These are phyloP conservation scores for Mitragyna speciosa DNA, from an alignment of 257 asterid genomes.

Conservation along the genomic window DNA sequence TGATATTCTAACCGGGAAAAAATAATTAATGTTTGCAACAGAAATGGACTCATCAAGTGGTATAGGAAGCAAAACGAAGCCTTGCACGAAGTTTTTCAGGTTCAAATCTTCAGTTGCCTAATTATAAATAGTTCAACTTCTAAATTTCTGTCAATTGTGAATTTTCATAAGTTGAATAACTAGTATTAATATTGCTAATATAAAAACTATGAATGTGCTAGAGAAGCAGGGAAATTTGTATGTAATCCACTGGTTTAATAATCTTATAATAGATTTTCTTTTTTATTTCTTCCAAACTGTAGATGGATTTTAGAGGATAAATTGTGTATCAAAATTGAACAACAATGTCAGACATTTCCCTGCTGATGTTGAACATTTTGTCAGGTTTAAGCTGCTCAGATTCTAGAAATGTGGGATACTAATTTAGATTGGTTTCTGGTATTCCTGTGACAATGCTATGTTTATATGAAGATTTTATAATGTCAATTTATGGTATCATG, in stretches of 20 bases:
- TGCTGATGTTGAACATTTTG: not conserved
- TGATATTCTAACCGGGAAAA: slow-evolving; percentile 55
- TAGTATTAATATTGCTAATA: slow-evolving; percentile 1
- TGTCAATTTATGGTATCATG: too few species aligned
- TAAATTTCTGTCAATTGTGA: slow-evolving; percentile 6
- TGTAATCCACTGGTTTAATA: not conserved
- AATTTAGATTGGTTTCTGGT: not conserved
- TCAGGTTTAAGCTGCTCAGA: slow-evolving; percentile 16
- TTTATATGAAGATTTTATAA: too few species aligned
- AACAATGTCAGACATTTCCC: not conserved
- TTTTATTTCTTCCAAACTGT: not conserved
- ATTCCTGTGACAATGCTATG: not conserved
- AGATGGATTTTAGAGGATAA: not conserved
- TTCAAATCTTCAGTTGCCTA: slow-evolving; percentile 70
- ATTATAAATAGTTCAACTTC: slow-evolving; percentile 24
- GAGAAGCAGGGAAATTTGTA: not conserved
- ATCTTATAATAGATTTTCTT: too few species aligned
- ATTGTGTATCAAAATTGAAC: not conserved
- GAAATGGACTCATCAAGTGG: slow-evolving; percentile 91
- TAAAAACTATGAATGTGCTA: slow-evolving; percentile 5
- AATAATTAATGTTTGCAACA: slow-evolving; percentile 88
- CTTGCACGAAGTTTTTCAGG: slow-evolving; percentile 99
- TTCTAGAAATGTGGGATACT: not conserved
- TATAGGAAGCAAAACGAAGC: slow-evolving; percentile 99
- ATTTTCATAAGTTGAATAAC: not conserved